Percentiles rank a stretch among this genome's conserved stretches.
These are phyloP conservation scores for Coriolopsis trogii DNA, from an alignment of 1,284 basidiomycete species.

Conservation along the genomic window DNA sequence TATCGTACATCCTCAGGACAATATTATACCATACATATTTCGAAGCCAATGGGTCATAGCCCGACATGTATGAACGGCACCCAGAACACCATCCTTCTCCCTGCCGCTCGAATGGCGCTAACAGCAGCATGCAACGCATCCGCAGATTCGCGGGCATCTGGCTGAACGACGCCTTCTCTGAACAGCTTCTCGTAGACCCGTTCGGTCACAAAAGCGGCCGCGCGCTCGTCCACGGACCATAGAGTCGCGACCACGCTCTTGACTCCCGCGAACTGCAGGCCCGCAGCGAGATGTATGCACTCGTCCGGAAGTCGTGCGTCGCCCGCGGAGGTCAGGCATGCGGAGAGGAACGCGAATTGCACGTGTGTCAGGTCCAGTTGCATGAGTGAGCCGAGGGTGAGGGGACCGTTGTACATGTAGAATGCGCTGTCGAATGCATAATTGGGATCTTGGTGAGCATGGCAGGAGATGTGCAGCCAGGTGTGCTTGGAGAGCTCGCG, in stretches of 20 bases:
- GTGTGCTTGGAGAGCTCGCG: slow-evolving; percentile 8
- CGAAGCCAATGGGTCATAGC: too few species aligned
- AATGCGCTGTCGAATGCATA: slow-evolving; percentile 19
- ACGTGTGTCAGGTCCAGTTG: slow-evolving; percentile 14
- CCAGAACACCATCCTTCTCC: slow-evolving; percentile 5
- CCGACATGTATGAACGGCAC: slow-evolving; percentile 12
- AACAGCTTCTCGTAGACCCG: slow-evolving; percentile 19
- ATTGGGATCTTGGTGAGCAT: slow-evolving; percentile 17
- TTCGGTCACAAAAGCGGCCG: slow-evolving; percentile 7
- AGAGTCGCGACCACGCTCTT: slow-evolving; percentile 28
- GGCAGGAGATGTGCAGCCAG: slow-evolving; percentile 27
- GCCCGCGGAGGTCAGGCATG: slow-evolving; percentile 31
- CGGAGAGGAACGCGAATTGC: slow-evolving; percentile 29
- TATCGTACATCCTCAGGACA: too few species aligned
- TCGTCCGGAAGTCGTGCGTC: slow-evolving; percentile 25
- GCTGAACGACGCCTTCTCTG: slow-evolving; percentile 3
- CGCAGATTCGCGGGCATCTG: slow-evolving; percentile 7
- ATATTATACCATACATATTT: too few species aligned
- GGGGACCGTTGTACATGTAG: slow-evolving; percentile 14
- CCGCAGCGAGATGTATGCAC: slow-evolving; percentile 29
- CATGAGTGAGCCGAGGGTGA: slow-evolving; percentile 17
- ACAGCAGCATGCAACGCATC: slow-evolving; percentile 10
- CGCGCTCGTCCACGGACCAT: slow-evolving; percentile 27
- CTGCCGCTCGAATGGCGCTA: slow-evolving; percentile 1
- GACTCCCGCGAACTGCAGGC: slow-evolving; percentile 29